Conservation (phyloP, 495 filamentous ascomycete species). For the Daldinia childiae region DNA sequence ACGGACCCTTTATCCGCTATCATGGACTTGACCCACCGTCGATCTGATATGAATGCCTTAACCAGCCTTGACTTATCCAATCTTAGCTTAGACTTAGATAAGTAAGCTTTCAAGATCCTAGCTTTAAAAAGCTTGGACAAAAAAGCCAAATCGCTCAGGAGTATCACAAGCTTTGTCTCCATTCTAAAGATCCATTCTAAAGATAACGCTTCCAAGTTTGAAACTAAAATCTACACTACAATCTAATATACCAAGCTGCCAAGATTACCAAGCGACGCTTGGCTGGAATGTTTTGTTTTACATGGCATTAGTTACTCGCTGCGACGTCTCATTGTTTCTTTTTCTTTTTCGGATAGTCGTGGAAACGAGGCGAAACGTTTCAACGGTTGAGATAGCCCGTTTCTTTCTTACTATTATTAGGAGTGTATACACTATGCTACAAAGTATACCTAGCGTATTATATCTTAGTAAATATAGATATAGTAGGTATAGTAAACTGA, state of each 20-base stretch:
- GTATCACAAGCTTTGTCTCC: constrained; percentile 30
- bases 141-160: not conserved
- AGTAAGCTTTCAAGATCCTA: not conserved
- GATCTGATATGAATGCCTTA: constrained; percentile 30
- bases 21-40: constrained; percentile 24
- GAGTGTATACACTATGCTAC: no score
- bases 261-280: constrained; percentile 16
- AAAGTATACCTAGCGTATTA: no score
- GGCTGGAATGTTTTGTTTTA: constrained; percentile 24
- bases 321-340: constrained; percentile 3
- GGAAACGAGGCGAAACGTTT: constrained; percentile 29
- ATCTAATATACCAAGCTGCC: constrained; percentile 12
- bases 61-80: not conserved
- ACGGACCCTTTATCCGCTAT: constrained; percentile 35
- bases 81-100: constrained; percentile 12
- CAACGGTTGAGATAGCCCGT: constrained; percentile 18
- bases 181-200: not conserved
- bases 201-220: constrained; percentile 11
- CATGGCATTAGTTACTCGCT: not conserved
- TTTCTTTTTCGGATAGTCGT: constrained; percentile 10
- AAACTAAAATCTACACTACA: constrained; percentile 24
- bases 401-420: not conserved
- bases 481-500: no score
- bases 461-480: no score
- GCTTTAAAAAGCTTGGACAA: not conserved